These are phyloP conservation scores for Rhododendron vialii DNA, from an alignment of 148 eudicot species.

Conservation along the genomic window DNA sequence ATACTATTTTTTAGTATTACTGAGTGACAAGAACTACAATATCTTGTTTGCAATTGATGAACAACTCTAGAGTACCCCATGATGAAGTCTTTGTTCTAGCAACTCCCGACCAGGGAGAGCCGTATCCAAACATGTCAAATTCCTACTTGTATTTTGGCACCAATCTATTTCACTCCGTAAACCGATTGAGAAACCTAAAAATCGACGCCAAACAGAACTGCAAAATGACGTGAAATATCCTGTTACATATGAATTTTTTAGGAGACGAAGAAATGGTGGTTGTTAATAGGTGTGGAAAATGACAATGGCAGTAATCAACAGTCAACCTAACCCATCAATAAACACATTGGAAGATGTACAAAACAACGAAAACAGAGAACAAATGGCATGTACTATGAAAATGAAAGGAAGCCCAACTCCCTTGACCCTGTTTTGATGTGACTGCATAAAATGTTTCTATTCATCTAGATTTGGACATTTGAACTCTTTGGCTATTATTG, in stretches of 20 bases:
- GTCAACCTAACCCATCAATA: slow-evolving; percentile 18
- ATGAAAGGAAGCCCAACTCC: not conserved
- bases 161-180: too few relatives aligned
- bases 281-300: slow-evolving; percentile 9
- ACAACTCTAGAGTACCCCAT: not conserved
- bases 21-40: not conserved
- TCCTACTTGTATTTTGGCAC: too few relatives aligned
- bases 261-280: slow-evolving; percentile 7
- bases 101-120: too few relatives aligned
- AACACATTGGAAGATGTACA: not conserved
- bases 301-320: slow-evolving; percentile 14
- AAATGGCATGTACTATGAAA: not conserved
- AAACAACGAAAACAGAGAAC: not conserved
- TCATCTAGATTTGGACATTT: not conserved
- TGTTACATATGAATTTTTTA: not conserved
- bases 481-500: not conserved
- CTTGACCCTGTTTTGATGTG: not conserved
- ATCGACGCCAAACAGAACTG: too few relatives aligned
- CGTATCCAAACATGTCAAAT: too few relatives aligned
- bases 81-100: not conserved
- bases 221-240: too few relatives aligned
- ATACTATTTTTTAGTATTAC: not conserved
- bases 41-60: too few relatives aligned
- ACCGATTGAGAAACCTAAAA: too few relatives aligned
- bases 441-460: not conserved